phyloP scores from a whole-genome alignment of 257 asterid genomes.

The Cordia subcordata region DNA sequence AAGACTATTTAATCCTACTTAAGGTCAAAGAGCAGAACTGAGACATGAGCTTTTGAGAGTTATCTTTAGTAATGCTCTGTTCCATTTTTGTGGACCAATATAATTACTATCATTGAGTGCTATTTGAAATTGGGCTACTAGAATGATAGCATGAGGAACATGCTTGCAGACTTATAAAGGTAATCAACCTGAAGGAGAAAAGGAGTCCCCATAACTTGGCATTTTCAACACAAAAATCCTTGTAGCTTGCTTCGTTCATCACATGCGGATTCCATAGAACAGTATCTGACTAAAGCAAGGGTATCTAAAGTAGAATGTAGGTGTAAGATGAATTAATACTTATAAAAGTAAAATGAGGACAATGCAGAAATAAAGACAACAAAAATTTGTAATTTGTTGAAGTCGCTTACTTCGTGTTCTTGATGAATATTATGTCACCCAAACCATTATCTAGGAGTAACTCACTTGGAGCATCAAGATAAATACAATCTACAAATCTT shows the following conservation, averaged over 20 bases:
- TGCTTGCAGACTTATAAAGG: not conserved
- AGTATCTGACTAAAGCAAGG: slow-evolving; percentile 59
- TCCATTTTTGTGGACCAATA: too few species aligned
- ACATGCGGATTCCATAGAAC: slow-evolving; percentile 96
- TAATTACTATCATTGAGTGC: too few species aligned
- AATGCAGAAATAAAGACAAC: slow-evolving; percentile 1
- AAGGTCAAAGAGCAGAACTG: not conserved
- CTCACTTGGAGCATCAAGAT: slow-evolving; percentile 85
- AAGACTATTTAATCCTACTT: slow-evolving; percentile 1
- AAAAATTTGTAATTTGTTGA: not conserved
- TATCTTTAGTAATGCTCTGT: not conserved
- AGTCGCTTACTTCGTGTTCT: slow-evolving; percentile 61
- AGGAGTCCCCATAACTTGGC: slow-evolving; percentile 60
- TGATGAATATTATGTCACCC: slow-evolving; percentile 68
- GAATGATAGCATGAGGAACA: not conserved
- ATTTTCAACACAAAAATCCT: slow-evolving; percentile 91
- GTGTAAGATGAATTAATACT: too few species aligned
- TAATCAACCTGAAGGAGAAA: not conserved
- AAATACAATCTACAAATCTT: slow-evolving; percentile 91
- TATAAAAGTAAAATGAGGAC: too few species aligned
- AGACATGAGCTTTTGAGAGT: not conserved
- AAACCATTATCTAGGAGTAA: slow-evolving; percentile 76
- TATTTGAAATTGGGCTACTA: too few species aligned
- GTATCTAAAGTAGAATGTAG: too few species aligned
- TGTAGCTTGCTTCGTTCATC: slow-evolving; percentile 82